Evolutionary conservation across 1,139 yeast genomes (phyloP).

Genomic region (Pichia cactophila): DNA sequence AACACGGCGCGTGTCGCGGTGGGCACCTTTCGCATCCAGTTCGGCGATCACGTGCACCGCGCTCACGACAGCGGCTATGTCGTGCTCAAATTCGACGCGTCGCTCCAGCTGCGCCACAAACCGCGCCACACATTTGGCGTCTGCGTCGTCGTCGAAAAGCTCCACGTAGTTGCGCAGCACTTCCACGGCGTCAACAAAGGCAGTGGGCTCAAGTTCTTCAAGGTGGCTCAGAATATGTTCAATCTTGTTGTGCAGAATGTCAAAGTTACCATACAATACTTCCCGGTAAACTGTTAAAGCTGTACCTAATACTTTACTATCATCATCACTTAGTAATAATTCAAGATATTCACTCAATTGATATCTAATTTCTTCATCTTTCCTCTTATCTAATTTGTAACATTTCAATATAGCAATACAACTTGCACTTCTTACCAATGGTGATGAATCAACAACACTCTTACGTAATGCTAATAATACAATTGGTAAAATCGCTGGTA

Average conservation of each 20-base stretch:
- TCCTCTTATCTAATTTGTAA: conserved; percentile 31
- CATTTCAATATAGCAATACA: conserved; percentile 73
- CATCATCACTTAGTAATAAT: conserved; percentile 55
- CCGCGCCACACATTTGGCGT: background rate
- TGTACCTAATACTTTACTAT: conserved; percentile 59
- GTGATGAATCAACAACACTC: conserved; percentile 62
- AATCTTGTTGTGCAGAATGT: conserved; percentile 63
- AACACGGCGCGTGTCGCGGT: background rate
- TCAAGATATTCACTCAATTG: conserved; percentile 46
- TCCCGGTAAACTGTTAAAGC: conserved; percentile 54
- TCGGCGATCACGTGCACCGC: background rate
- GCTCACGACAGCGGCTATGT: background rate
- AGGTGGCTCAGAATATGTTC: conserved; percentile 53
- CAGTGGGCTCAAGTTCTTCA: conserved; percentile 62
- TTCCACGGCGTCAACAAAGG: conserved; percentile 57
- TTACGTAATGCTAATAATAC: conserved; percentile 66
- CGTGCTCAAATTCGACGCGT: background rate
- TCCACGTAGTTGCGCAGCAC: conserved; percentile 33
- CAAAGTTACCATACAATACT: conserved; percentile 52
- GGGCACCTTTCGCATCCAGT: background rate
- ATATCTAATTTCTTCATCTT: conserved; percentile 27
- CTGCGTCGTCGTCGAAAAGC: background rate
- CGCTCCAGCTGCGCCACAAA: background rate
- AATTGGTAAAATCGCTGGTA: conserved; percentile 75
- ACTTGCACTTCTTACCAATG: conserved; percentile 72